phyloP scores from a whole-genome alignment of 1,284 basidiomycete genomes.

The Athelia psychrophila region DNA sequence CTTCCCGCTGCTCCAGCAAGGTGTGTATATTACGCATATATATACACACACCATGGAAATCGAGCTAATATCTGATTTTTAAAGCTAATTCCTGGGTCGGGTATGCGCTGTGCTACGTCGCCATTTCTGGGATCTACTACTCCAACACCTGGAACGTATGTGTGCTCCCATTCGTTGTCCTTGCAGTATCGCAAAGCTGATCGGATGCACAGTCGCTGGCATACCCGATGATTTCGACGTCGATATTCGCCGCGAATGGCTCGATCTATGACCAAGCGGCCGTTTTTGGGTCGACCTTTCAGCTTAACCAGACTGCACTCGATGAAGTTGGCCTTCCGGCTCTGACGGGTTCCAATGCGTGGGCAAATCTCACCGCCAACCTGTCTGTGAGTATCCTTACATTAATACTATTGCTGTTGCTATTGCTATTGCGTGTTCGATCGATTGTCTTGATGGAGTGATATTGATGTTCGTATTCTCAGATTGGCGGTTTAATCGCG shows the following conservation, averaged over 20 bases:
- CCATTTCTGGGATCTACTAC: slow-evolving; percentile 57
- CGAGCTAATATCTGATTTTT: slow-evolving; percentile 4
- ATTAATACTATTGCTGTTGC: neutral
- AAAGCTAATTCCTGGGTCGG: slow-evolving; percentile 59
- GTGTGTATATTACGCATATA: slow-evolving; percentile 23
- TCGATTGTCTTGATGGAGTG: too few relatives aligned
- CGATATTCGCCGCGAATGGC: slow-evolving; percentile 57
- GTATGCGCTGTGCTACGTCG: slow-evolving; percentile 49
- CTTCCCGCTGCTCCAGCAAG: slow-evolving; percentile 50
- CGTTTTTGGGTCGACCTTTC: slow-evolving; percentile 49
- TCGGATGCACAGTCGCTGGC: slow-evolving; percentile 35
- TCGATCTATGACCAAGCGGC: slow-evolving; percentile 52
- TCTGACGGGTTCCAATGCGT: slow-evolving; percentile 55
- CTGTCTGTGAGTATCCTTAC: slow-evolving; percentile 36
- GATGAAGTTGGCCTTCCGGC: slow-evolving; percentile 50
- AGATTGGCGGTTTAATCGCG: slow-evolving; percentile 63
- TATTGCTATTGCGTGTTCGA: neutral
- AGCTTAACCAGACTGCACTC: slow-evolving; percentile 54
- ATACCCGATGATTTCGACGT: slow-evolving; percentile 64
- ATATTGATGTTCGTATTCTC: too few relatives aligned
- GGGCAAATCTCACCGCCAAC: slow-evolving; percentile 50
- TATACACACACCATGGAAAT: too few relatives aligned
- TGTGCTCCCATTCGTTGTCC: slow-evolving; percentile 2
- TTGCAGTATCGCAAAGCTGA: neutral
- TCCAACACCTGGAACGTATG: slow-evolving; percentile 56